Percentiles rank a stretch among this genome's conserved stretches.
Evolutionary conservation across 805 yeast genomes (phyloP).

Genomic region (Starmerella bombi): DNA sequence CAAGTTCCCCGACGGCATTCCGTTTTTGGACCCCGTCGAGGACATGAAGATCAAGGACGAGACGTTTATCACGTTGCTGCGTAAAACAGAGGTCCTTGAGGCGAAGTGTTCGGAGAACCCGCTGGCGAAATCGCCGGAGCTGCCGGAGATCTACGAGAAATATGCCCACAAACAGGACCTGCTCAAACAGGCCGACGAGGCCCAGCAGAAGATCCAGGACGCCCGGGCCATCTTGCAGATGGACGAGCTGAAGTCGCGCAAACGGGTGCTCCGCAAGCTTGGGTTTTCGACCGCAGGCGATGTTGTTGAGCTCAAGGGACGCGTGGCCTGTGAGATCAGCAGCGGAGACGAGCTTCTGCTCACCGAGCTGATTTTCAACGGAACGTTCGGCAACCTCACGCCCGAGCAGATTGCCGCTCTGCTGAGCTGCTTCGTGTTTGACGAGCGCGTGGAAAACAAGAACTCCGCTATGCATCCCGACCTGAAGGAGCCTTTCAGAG

Average conservation of each 20-base stretch:
- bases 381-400: conserved; percentile 76
- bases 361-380: conserved; percentile 89
- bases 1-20: conserved; percentile 81
- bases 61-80: conserved; percentile 55
- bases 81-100: conserved; percentile 74
- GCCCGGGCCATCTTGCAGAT: conserved; percentile 87
- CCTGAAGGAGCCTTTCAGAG: conserved; percentile 80
- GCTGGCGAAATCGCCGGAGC: conserved; percentile 35
- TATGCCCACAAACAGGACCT: conserved; percentile 54
- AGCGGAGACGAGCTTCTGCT: conserved; percentile 87
- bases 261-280: conserved; percentile 79
- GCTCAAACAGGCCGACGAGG: conserved; percentile 42
- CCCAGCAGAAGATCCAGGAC: conserved; percentile 56
- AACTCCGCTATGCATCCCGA: conserved; percentile 72
- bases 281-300: conserved; percentile 81
- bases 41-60: conserved; percentile 83
- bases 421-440: conserved; percentile 90
- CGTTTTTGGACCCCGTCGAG: conserved; percentile 78
- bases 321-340: conserved; percentile 58
- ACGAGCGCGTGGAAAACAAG: conserved; percentile 78
- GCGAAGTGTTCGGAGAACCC: conserved; percentile 60
- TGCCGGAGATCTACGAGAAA: conserved; percentile 48
- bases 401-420: conserved; percentile 89
- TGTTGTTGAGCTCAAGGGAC: conserved; percentile 88
- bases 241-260: conserved; percentile 86